Evolutionary conservation across 2,329 filamentous ascomycete species (phyloP), one percentile per base, ranked within the genome.

Genomic region (Paraphaeosphaeria minitans): DNA sequence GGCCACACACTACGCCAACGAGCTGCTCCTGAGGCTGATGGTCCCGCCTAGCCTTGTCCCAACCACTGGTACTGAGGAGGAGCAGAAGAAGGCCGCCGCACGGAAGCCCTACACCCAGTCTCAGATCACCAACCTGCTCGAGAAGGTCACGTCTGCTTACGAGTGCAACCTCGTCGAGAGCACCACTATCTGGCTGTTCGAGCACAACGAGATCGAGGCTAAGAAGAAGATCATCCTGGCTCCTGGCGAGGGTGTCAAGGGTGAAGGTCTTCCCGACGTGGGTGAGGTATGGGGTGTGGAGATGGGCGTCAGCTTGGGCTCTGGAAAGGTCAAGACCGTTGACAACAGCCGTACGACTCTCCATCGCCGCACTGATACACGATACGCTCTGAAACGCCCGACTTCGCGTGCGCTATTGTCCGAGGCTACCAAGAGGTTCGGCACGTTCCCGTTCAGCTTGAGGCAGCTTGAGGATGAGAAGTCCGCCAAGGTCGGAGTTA

Each of bases 211-310:
- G 80, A 98, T 99, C 65, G 95, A 99, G 83, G 91, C 91, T 72
- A 88, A 90, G 84, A 97, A 97, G 89, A 98, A 97, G 87, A 97
- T 99, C 74, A 95, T 99, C 67, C 83, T 99, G 58, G 86, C 92
- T 24, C 91, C 93, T 35, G 86, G 88, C 53, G 93, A 97, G 72
- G 92, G 92, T 66, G 88, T 90, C 75, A 96, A 93, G 83, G 94
- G 94, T 57, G 95, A 99, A 62, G 95, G 95, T 73, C 79, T 87
- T 58, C 91, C 95, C 58, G 94, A 96, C 74, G 82, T 96, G 57
- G 90, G 92, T 67, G 95, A 99, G 77, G 93, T 96, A 61, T 99
- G 95, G 95, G 95, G 95, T 79, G 92, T 99, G 56, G 95, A 99
- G 84, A 88, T 97, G 76, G 94, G 94, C 69, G 87, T 99, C 75